A percentile compares a stretch with the other conserved stretches of the same genome.
phyloP scores from a whole-genome alignment of 495 filamentous ascomycete species.

The Aspergillus sclerotioniger region DNA sequence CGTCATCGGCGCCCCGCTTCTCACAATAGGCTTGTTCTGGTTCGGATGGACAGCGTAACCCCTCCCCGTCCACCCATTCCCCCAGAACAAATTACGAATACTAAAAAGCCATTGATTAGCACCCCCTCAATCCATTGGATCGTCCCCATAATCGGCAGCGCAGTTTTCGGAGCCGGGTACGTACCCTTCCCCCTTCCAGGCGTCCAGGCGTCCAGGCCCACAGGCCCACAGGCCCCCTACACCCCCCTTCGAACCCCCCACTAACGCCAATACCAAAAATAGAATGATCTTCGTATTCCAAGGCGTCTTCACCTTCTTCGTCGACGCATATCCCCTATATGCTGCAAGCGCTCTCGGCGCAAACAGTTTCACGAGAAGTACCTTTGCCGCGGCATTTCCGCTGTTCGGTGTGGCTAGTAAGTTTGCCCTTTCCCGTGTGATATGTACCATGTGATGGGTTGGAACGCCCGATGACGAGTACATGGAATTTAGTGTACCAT shows the following conservation, averaged over 20 bases:
- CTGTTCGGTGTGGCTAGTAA: constrained; percentile 18
- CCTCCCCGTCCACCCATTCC: constrained; percentile 4
- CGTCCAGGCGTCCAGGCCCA: too few species aligned
- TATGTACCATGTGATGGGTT: too few species aligned
- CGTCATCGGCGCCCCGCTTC: constrained; percentile 64
- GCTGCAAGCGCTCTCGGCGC: constrained; percentile 78
- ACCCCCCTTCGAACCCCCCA: background rate
- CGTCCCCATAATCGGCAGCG: constrained; percentile 74
- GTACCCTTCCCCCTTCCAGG: constrained; percentile 27
- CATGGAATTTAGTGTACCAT: constrained; percentile 60
- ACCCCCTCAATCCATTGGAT: constrained; percentile 56
- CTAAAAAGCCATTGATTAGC: too few species aligned
- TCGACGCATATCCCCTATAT: constrained; percentile 75
- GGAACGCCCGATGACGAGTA: constrained; percentile 44
- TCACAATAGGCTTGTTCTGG: constrained; percentile 74
- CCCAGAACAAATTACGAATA: too few species aligned
- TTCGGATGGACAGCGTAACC: constrained; percentile 67
- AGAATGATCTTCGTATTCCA: constrained; percentile 68
- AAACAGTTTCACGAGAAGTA: constrained; percentile 71
- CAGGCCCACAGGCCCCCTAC: too few species aligned
- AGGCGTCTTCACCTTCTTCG: constrained; percentile 79
- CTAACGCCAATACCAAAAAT: background rate
- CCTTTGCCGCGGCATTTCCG: constrained; percentile 65
- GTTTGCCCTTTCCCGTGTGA: constrained; percentile 49
- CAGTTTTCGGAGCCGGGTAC: constrained; percentile 65